These are phyloP conservation scores for Amborella trichopoda DNA, from an alignment of 164 flowering plant genomes.

Conservation along the genomic window DNA sequence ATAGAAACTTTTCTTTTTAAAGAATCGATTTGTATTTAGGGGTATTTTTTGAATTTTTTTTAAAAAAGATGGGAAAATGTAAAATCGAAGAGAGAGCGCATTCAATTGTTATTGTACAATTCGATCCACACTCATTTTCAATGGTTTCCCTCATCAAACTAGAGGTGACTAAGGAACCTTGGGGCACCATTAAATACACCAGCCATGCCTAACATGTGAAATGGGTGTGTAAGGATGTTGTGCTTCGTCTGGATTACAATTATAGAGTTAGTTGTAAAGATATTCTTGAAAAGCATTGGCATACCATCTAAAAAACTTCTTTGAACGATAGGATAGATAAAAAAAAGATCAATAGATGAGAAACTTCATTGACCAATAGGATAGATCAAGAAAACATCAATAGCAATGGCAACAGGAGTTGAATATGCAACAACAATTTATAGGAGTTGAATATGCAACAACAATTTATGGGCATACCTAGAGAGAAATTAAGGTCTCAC, in stretches of 20 bases:
- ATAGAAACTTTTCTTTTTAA: too few species aligned
- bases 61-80: too few species aligned
- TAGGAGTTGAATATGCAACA: neutral
- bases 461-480: neutral
- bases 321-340: neutral
- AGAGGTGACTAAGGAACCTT: neutral
- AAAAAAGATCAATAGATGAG: neutral
- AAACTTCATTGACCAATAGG: neutral
- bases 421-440: neutral
- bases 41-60: too few species aligned
- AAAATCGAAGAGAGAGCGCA: too few species aligned
- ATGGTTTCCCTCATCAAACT: neutral
- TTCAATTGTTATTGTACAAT: too few species aligned
- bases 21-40: too few species aligned
- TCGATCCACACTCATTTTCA: neutral
- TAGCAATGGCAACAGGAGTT: neutral
- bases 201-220: conserved; percentile 4
- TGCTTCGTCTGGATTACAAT: conserved; percentile 4
- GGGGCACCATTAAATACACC: conserved; percentile 2
- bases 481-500: neutral
- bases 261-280: neutral
- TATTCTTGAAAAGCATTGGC: neutral
- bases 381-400: neutral
- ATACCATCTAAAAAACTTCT: neutral
- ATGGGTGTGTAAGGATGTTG: conserved; percentile 5